These are phyloP conservation scores for Pyrenochaeta sp. DNA, from an alignment of 2,329 filamentous ascomycete species.

Conservation along the genomic window DNA sequence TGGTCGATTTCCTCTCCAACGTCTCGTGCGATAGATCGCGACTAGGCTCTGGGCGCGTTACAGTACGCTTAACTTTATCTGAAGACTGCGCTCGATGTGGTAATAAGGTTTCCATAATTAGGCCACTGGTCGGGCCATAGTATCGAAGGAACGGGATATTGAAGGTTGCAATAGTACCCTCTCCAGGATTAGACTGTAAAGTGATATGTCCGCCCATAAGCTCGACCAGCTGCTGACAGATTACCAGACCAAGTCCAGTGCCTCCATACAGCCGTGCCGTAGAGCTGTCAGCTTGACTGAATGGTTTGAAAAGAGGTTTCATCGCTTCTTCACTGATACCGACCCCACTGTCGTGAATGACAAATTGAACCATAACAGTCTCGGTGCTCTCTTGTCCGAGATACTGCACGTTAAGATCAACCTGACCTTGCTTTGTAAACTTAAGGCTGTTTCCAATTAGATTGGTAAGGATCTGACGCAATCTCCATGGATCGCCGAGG, in stretches of 20 bases:
- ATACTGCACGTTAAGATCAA: slow-evolving; percentile 44
- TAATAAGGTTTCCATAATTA: no score
- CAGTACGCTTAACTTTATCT: no score
- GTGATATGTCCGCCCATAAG: slow-evolving; percentile 46
- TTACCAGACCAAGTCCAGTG: slow-evolving; percentile 49
- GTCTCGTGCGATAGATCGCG: no score
- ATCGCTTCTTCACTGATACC: slow-evolving; percentile 39
- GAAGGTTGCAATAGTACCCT: slow-evolving; percentile 76
- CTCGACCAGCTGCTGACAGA: slow-evolving; percentile 48
- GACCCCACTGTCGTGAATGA: slow-evolving; percentile 42
- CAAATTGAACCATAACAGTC: slow-evolving; percentile 33
- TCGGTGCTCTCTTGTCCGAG: slow-evolving; percentile 30
- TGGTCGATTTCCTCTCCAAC: no score
- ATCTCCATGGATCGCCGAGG: slow-evolving; percentile 49
- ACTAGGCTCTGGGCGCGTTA: no score
- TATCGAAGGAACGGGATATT: slow-evolving; percentile 58
- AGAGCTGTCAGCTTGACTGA: slow-evolving; percentile 24
- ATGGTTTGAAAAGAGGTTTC: slow-evolving; percentile 27
- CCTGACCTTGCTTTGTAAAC: slow-evolving; percentile 45
- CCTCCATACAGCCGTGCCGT: slow-evolving; percentile 43
- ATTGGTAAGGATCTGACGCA: slow-evolving; percentile 44
- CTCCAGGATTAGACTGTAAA: slow-evolving; percentile 48
- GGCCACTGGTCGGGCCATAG: no score
- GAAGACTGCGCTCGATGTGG: no score
- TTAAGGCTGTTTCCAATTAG: slow-evolving; percentile 53